A percentile compares a stretch with the other conserved stretches of the same genome.
Evolutionary conservation across 2,329 filamentous ascomycete species (phyloP).

Genomic region (Venturiaceae sp.): DNA sequence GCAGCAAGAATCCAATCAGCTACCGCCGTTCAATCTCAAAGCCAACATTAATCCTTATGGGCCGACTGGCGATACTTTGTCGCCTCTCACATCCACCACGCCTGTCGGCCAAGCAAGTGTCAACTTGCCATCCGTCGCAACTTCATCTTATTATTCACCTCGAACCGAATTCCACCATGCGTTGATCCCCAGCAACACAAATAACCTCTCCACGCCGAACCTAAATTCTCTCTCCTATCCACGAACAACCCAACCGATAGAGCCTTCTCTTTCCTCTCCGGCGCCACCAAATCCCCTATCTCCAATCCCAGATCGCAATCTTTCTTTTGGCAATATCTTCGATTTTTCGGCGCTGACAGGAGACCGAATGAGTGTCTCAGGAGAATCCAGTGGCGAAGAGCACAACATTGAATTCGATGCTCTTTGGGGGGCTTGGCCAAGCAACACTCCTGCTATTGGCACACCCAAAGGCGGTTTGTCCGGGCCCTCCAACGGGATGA

Average conservation of each 20-base stretch:
- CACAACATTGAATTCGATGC: slow-evolving; percentile 32
- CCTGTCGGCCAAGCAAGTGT: slow-evolving; percentile 94
- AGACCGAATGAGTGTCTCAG: slow-evolving; percentile 13
- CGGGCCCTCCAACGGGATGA: background rate
- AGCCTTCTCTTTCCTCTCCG: slow-evolving; percentile 3
- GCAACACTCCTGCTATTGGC: slow-evolving; percentile 1
- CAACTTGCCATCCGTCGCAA: background rate
- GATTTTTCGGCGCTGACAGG: slow-evolving; percentile 26
- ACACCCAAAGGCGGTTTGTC: background rate
- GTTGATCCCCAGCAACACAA: background rate
- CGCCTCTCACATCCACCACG: slow-evolving; percentile 27
- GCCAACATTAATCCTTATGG: slow-evolving; percentile 3
- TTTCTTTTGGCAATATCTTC: slow-evolving; percentile 17
- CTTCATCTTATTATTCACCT: background rate
- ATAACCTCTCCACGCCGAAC: background rate
- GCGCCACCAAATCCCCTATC: slow-evolving; percentile 1
- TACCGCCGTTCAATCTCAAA: slow-evolving; percentile 3
- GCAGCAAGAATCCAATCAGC: background rate
- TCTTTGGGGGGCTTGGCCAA: slow-evolving; percentile 28
- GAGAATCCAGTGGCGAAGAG: slow-evolving; percentile 22
- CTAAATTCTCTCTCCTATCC: background rate
- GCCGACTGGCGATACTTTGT: background rate
- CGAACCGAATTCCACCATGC: background rate
- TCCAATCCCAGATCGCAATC: background rate
- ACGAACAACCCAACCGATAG: background rate